phyloP scores from a whole-genome alignment of 345 rosid genomes.

The Clausena lansium region DNA sequence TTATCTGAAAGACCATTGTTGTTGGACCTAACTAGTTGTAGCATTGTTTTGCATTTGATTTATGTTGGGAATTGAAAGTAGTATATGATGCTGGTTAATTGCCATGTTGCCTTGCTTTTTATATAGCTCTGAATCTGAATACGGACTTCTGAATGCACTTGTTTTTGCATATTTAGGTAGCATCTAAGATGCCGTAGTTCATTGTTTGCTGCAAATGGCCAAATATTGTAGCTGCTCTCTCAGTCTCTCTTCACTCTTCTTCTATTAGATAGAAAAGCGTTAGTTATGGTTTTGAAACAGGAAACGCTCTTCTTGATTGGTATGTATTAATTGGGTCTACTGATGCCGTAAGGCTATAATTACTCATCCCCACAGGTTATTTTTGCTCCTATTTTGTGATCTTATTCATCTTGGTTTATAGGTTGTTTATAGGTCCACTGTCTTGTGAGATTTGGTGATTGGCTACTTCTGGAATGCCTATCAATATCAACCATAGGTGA shows the following conservation, averaged over 20 bases:
- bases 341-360: background rate
- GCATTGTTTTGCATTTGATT: background rate
- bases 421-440: background rate
- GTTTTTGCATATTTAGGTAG: background rate
- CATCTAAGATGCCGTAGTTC: background rate
- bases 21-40: background rate
- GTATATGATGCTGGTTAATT: background rate
- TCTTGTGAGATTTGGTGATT: background rate
- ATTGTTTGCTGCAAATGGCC: background rate
- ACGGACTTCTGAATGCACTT: background rate
- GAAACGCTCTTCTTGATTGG: conserved; percentile 60
- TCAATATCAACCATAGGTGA: background rate
- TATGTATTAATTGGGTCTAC: background rate
- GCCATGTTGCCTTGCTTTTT: background rate
- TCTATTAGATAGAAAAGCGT: conserved; percentile 20
- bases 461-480: background rate
- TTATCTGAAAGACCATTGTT: background rate
- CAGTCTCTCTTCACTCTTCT: background rate
- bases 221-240: background rate
- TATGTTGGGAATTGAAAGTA: background rate
- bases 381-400: background rate
- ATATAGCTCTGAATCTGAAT: background rate
- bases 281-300: conserved; percentile 66
- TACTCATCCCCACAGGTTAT: background rate
- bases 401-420: too few species aligned